Evolutionary conservation across 257 asterid genomes (phyloP).

Genomic region (Przewalskia tangutica): DNA sequence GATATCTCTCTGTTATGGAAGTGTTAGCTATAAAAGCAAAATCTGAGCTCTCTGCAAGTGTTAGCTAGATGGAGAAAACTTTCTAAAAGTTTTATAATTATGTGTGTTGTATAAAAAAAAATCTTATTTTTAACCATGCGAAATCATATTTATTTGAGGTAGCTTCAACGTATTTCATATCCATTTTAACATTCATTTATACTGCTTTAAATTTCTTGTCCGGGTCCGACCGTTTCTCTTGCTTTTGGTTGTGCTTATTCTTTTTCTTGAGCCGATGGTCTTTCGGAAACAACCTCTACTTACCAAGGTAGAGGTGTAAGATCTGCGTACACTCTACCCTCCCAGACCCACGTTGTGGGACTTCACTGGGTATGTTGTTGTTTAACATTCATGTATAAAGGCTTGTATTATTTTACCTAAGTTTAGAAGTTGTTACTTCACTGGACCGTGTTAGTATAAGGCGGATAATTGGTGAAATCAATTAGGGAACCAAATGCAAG

Average conservation of each 20-base stretch:
- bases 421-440: not conserved
- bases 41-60: not conserved
- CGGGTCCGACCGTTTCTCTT: no score
- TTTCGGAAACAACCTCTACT: no score
- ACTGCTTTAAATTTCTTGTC: no score
- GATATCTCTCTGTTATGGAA: not conserved
- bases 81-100: not conserved
- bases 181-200: not conserved
- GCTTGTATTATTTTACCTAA: not conserved
- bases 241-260: no score
- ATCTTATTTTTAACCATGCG: no score
- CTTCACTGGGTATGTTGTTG: no score
- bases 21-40: not conserved
- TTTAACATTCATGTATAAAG: not conserved
- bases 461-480: not conserved
- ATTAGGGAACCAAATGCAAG: not conserved
- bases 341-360: no score
- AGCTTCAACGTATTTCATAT: not conserved
- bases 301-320: no score
- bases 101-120: not conserved
- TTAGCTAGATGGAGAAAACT: not conserved
- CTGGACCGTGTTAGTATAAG: not conserved
- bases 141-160: not conserved
- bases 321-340: no score
- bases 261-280: no score